These are phyloP conservation scores for Glutinoglossum americanum DNA, from an alignment of 495 filamentous ascomycete species.

Conservation along the genomic window DNA sequence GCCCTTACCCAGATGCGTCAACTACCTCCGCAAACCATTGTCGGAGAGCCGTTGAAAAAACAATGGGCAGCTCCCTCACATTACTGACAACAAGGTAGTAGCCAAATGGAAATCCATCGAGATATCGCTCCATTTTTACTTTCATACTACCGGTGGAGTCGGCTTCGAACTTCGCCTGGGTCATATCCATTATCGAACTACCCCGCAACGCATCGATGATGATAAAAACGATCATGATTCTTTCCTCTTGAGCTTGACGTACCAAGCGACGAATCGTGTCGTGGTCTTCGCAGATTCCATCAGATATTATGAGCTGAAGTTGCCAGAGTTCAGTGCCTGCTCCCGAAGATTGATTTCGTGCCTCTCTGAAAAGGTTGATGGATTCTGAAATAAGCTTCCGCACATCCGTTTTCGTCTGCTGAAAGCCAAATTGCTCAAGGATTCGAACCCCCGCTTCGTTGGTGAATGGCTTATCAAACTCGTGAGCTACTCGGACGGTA, in stretches of 20 bases:
- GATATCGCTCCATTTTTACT: constrained; percentile 64
- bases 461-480: constrained; percentile 64
- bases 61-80: constrained; percentile 71
- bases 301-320: constrained; percentile 74
- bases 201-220: constrained; percentile 61
- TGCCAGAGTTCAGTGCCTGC: constrained; percentile 84
- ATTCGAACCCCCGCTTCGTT: constrained; percentile 62
- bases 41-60: constrained; percentile 70
- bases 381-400: constrained; percentile 51
- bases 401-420: constrained; percentile 69
- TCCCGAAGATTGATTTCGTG: constrained; percentile 32
- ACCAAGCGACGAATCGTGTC: constrained; percentile 62
- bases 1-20: constrained; percentile 17
- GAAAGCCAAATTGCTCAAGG: constrained; percentile 69
- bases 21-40: constrained; percentile 95
- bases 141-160: constrained; percentile 38
- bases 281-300: constrained; percentile 82
- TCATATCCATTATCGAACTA: constrained; percentile 53
- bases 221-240: constrained; percentile 96
- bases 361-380: constrained; percentile 61
- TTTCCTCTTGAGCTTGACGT: constrained; percentile 68
- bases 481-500: constrained; percentile 68
- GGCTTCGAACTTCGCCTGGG: constrained; percentile 52
- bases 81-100: constrained; percentile 91
- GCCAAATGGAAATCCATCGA: constrained; percentile 87